phyloP scores from a whole-genome alignment of 108 stramenopile genomes.

The Fragilaria radians region DNA sequence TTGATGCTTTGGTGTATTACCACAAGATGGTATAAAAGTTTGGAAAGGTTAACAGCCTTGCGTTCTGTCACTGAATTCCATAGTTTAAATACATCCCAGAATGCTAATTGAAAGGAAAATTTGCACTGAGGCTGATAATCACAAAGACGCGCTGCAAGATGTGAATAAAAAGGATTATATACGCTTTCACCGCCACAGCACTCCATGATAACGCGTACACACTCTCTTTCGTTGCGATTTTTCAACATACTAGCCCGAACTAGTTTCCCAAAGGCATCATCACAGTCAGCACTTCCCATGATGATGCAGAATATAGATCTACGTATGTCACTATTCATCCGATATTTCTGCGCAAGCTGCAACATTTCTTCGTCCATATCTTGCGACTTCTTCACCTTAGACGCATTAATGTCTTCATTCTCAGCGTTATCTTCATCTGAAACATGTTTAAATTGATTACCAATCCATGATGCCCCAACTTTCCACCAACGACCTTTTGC shows the following conservation, averaged over 20 bases:
- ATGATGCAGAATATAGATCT: conserved; percentile 91
- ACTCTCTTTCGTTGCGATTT: conserved; percentile 81
- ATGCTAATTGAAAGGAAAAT: conserved; percentile 89
- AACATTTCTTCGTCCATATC: conserved; percentile 50
- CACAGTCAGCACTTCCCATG: conserved; percentile 85
- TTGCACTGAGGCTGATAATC: conserved; percentile 84
- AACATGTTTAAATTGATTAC: conserved; percentile 58
- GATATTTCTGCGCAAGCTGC: conserved; percentile 76
- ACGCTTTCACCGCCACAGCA: conserved; percentile 87
- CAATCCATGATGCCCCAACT: conserved; percentile 91
- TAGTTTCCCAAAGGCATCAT: conserved; percentile 94
- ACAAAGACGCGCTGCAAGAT: conserved; percentile 82
- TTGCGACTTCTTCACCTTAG: neutral
- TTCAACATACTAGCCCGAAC: conserved; percentile 76
- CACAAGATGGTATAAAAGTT: conserved; percentile 80
- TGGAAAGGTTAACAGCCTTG: conserved; percentile 85
- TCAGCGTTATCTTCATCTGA: conserved; percentile 22
- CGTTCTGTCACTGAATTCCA: conserved; percentile 65
- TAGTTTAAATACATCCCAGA: conserved; percentile 93
- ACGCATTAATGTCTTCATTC: conserved; percentile 3
- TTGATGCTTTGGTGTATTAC: conserved; percentile 48
- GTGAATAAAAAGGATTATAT: conserved; percentile 93
- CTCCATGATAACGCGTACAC: conserved; percentile 88
- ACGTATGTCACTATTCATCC: conserved; percentile 92
- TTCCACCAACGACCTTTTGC: conserved; percentile 93